Evolutionary conservation across 2,329 filamentous ascomycete genomes (phyloP), one percentile per base, ranked within the genome.

Genomic region (Hymenoscyphus infarciens): DNA sequence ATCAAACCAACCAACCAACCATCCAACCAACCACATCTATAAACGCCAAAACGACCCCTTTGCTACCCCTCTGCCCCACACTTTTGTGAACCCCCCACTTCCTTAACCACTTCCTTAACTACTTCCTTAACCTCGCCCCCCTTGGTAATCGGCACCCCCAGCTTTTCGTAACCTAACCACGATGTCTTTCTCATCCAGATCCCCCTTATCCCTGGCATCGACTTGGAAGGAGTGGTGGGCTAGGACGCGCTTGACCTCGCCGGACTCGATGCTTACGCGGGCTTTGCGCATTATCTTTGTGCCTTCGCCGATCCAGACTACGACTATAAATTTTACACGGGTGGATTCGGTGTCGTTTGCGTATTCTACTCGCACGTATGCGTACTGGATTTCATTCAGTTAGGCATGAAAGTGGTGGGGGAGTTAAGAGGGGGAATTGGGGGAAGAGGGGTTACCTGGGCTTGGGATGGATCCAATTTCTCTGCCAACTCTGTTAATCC

Each of bases 111-210:
- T 27, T 27, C 56, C 19, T 61, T 63, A 73, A 10, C 72, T n/a
- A 27, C 25, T 27, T 27, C 56, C 19, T 61, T 63, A 73, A 10
- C 72, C 85, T 66, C 85, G 76, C 11, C 83, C 87, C 7, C 87
- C 86, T 71, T 89, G 87, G 80, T 89, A 90, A 75, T 90, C 87
- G 16, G 87, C 87, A 35, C 87, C 87, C 61, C 87, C 87, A 3
- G 83, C 86, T 77, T 84, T 87, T 74, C 87, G 78, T 75, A 89
- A 75, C 71, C 82, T 77, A 64, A 80, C 74, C 16, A 89, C 84
- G 59, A 90, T 81, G 22, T 87, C 85, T 66, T 78, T 77, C 75
- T 87, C 84, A 19, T 83, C 81, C 61, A 90, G 74, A 71, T 90
- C 87, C 31, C 76, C 75, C 75, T 77, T 80, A 69, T 88, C 84